A percentile compares a stretch with the other conserved stretches of the same genome.
Evolutionary conservation across 1,284 basidiomycete genomes (phyloP).

Genomic region (Inonotus hispidus): DNA sequence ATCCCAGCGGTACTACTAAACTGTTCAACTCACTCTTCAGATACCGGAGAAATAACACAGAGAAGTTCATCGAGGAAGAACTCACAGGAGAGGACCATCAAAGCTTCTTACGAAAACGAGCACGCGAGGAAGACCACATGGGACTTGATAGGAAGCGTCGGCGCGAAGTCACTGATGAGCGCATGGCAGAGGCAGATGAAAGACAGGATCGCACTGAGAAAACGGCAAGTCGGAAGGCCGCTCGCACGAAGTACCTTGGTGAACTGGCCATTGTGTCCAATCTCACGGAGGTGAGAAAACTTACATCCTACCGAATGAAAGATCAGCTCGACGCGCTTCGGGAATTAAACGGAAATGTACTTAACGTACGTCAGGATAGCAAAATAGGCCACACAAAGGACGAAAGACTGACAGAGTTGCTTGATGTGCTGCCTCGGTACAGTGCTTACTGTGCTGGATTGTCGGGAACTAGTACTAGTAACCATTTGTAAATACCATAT

Average conservation of each 20-base stretch:
- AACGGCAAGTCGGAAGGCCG: not conserved
- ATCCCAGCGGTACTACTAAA: not conserved
- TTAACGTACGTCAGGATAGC: not conserved
- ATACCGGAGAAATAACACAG: not conserved
- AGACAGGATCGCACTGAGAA: not conserved
- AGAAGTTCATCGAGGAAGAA: not conserved
- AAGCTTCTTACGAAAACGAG: not conserved
- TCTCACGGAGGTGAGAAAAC: not conserved
- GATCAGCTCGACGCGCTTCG: not conserved
- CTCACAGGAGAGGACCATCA: not conserved
- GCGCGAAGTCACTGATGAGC: not conserved
- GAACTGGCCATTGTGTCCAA: not conserved
- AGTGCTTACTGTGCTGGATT: too few species aligned
- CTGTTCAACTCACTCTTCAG: not conserved
- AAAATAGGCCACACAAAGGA: too few species aligned
- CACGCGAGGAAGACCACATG: not conserved
- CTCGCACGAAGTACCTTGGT: not conserved
- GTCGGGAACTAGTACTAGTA: too few species aligned
- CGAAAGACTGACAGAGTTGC: too few species aligned
- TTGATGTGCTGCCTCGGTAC: too few species aligned
- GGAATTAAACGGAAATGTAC: not conserved
- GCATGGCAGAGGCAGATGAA: too few species aligned
- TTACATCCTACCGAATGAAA: not conserved
- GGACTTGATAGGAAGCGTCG: not conserved
- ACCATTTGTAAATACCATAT: too few species aligned